Base-by-base conservation (phyloP, 805 yeast genomes). In the Wickerhamiella galacta region DNA sequence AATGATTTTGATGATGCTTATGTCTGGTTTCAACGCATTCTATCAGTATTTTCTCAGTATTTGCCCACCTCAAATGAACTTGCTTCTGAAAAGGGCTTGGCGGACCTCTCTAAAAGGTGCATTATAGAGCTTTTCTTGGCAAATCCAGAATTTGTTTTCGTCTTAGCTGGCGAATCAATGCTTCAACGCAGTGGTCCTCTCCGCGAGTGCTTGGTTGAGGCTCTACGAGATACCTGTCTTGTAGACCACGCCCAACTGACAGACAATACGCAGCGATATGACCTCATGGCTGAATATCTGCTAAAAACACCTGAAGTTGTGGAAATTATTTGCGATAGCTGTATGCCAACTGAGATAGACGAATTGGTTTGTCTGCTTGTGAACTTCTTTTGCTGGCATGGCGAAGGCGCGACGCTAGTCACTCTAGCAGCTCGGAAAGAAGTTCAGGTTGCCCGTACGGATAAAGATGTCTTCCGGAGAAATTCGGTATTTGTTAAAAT, bases 261-360 rank as follows among this genome's bases (percentile, higher is more conserved):
- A 6, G 9, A 4, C n/a, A 25, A 28, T 14, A 12, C 11, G 4
- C 6, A 6, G 9, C 6, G 31, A 9, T 20, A 14, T 14, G 31
- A 28, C 6, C 6, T 20, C n/a, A n/a, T 28, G 31, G 5, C 12
- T 4, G 6, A 11, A 8, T 8, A 14, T n/a, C 4, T 28, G 15
- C 11, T 20, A 4, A 4, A 5, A 6, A 20, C n/a, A 5, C 16
- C 11, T 10, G 31, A 20, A 8, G 7, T 28, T 8, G 18, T 20
- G 7, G 28, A 15, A 4, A 31, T 31, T 11, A 18, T 35, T 21
- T 30, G 33, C 12, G 38, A 31, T 16, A 20, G 30, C 10, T 35
- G 38, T 16, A 31, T 31, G 6, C 17, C n/a, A 5, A 16, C 9
- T 9, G 34, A 35, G 28, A 26, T 16, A 3, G 16, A 28, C 8